These are phyloP conservation scores for Saturnispora sekii DNA, from an alignment of 805 yeast genomes.

Conservation along the genomic window DNA sequence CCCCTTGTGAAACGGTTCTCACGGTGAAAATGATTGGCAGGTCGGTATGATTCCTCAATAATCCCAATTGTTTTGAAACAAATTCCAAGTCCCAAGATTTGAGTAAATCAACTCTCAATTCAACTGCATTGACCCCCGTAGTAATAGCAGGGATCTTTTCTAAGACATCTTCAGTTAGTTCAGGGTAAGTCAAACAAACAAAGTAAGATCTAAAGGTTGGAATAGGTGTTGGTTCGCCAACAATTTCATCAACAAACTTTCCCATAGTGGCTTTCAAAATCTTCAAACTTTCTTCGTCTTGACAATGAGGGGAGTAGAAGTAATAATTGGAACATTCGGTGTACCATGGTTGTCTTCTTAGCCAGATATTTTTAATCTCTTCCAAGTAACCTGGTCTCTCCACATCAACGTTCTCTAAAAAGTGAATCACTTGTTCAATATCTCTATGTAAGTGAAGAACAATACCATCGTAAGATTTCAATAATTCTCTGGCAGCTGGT, in stretches of 20 bases:
- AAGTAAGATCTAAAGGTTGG: slow-evolving; percentile 51
- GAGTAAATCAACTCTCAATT: slow-evolving; percentile 69
- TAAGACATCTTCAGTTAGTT: slow-evolving; percentile 35
- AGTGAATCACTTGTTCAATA: slow-evolving; percentile 66
- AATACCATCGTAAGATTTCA: slow-evolving; percentile 65
- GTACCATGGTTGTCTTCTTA: slow-evolving; percentile 71
- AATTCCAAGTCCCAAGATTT: slow-evolving; percentile 38
- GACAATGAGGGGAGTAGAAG: slow-evolving; percentile 70
- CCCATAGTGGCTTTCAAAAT: slow-evolving; percentile 51
- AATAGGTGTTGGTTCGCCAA: slow-evolving; percentile 40
- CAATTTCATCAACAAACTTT: slow-evolving; percentile 46
- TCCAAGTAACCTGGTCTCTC: slow-evolving; percentile 81
- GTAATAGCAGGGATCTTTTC: slow-evolving; percentile 40
- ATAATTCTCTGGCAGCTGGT: slow-evolving; percentile 49
- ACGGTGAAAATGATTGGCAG: slow-evolving; percentile 78
- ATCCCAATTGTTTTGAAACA: slow-evolving; percentile 66
- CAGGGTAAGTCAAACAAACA: slow-evolving; percentile 63
- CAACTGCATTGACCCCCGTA: slow-evolving; percentile 73
- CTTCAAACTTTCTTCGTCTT: slow-evolving; percentile 41
- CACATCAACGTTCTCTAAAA: slow-evolving; percentile 61
- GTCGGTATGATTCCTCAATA: slow-evolving; percentile 50
- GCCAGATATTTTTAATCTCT: slow-evolving; percentile 78
- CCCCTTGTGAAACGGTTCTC: slow-evolving; percentile 75
- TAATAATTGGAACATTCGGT: slow-evolving; percentile 67
- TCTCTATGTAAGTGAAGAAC: slow-evolving; percentile 90